Evolutionary conservation across 768 basidiomycete genomes (phyloP).

Genomic region (Amanita brunnescens): DNA sequence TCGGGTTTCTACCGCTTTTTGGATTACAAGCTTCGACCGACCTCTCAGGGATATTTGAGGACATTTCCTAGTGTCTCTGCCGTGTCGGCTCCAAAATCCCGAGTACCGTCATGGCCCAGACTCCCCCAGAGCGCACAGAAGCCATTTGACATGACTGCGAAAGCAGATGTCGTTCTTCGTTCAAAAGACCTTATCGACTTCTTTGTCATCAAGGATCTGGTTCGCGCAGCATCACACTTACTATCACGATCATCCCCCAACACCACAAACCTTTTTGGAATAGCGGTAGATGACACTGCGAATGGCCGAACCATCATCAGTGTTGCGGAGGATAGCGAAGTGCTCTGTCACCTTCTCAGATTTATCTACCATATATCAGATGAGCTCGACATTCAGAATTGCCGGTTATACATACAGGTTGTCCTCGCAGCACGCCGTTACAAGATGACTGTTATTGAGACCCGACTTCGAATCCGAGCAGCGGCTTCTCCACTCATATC

Average conservation of each 20-base stretch:
- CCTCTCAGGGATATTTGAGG: too few relatives aligned
- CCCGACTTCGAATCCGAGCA: background rate
- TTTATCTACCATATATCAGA: background rate
- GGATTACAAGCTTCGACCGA: background rate
- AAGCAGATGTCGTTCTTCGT: slow-evolving; percentile 18
- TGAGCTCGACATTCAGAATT: background rate
- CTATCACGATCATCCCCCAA: slow-evolving; percentile 11
- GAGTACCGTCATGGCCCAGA: too few relatives aligned
- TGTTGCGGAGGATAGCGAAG: slow-evolving; percentile 10
- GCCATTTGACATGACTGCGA: background rate
- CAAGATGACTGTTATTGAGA: background rate
- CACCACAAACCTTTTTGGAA: slow-evolving; percentile 18
- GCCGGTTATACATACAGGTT: background rate
- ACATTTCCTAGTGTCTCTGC: too few relatives aligned
- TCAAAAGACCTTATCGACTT: slow-evolving; percentile 24
- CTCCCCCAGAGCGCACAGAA: too few relatives aligned
- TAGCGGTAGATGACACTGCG: background rate
- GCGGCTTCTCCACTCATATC: background rate
- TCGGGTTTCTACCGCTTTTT: background rate
- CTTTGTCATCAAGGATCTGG: slow-evolving; percentile 16
- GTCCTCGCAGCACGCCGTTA: background rate
- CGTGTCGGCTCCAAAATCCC: too few relatives aligned
- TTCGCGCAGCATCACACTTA: slow-evolving; percentile 21
- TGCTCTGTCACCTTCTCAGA: slow-evolving; percentile 6
- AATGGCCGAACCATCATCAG: slow-evolving; percentile 5